Evolutionary conservation across 495 filamentous ascomycete species (phyloP).

Genomic region (Aspergillus indologenus): DNA sequence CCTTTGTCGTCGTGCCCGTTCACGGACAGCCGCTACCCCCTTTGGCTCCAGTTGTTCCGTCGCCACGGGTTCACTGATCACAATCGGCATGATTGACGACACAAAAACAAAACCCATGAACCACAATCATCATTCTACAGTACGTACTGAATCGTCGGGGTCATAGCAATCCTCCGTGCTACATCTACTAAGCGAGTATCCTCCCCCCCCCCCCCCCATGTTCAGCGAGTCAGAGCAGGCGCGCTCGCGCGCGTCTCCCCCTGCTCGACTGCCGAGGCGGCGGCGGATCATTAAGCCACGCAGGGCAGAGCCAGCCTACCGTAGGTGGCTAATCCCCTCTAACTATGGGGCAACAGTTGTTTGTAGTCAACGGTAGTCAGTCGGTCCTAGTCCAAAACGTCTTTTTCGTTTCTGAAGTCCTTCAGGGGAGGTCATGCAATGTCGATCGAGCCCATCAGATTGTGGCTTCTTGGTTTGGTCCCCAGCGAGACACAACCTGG

Average conservation of each 20-base stretch:
- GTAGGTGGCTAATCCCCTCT: no score
- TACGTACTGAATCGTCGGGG: no score
- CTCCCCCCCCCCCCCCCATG: no score
- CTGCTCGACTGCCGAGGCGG: constrained; percentile 12
- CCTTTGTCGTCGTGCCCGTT: not conserved
- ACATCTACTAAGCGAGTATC: no score
- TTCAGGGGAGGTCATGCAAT: constrained; percentile 33
- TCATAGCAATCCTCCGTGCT: no score
- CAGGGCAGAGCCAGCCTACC: no score
- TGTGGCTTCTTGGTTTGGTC: constrained; percentile 2
- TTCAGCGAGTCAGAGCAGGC: not conserved
- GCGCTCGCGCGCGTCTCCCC: not conserved
- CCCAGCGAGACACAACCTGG: no score
- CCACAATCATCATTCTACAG: not conserved
- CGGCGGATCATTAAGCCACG: constrained; percentile 5
- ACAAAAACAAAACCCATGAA: not conserved
- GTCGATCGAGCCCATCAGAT: constrained; percentile 36
- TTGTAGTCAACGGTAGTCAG: not conserved
- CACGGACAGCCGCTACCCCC: not conserved
- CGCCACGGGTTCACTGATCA: no score
- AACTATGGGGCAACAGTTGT: constrained; percentile 2
- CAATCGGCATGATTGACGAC: not conserved
- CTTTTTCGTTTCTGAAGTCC: not conserved
- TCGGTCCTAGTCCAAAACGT: constrained; percentile 1
- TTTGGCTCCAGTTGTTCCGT: no score